Evolutionary conservation across 2,329 filamentous ascomycete genomes (phyloP).

Genomic region (Diplodia mutila): DNA sequence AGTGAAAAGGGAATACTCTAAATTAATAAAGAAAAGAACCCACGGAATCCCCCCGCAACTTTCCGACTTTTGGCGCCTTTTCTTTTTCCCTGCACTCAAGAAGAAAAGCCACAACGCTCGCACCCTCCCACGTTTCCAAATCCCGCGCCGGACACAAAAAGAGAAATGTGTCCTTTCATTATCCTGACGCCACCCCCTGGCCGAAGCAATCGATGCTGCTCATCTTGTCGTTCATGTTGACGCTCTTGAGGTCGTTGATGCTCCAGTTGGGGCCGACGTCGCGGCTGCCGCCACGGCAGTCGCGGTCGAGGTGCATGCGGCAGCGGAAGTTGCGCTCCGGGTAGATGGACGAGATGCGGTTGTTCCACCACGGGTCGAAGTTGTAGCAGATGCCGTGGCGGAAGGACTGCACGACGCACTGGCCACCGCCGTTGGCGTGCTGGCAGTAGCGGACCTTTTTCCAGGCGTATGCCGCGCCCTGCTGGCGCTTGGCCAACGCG

Average conservation of each 20-base stretch:
- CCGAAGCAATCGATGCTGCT: neutral
- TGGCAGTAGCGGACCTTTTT: neutral
- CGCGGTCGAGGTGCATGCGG: neutral
- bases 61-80: no score
- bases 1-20: no score
- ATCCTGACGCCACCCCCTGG: no score
- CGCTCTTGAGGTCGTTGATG: neutral
- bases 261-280: neutral
- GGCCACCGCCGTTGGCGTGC: neutral
- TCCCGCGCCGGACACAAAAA: no score
- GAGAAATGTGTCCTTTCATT: no score
- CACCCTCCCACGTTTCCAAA: no score
- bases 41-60: no score
- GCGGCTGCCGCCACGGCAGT: neutral
- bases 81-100: no score
- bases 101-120: no score
- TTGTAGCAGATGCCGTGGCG: conserved; percentile 17
- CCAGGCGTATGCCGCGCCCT: no score
- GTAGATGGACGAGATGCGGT: neutral
- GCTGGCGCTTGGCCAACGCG: neutral
- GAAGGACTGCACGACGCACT: neutral
- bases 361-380: neutral
- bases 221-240: neutral
- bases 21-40: no score
- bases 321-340: neutral